These are phyloP conservation scores for Davidsoniella neocaledoniae DNA, from an alignment of 2,329 filamentous ascomycete genomes.

Conservation along the genomic window DNA sequence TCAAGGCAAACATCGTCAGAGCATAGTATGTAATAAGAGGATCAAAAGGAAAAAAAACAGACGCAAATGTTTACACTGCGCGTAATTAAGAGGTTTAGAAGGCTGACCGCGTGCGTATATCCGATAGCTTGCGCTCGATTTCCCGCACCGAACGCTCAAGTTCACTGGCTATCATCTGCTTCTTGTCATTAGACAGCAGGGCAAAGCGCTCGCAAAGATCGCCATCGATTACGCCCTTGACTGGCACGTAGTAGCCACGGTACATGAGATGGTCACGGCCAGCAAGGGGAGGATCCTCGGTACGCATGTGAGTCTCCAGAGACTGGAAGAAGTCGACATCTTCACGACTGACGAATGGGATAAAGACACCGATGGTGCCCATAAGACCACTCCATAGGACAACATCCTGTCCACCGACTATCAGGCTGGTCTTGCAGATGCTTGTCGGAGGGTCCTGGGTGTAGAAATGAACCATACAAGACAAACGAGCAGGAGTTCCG, in stretches of 20 bases:
- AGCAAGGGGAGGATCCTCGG: constrained; percentile 72
- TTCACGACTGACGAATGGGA: constrained; percentile 81
- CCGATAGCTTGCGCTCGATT: constrained; percentile 89
- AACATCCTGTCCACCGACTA: constrained; percentile 81
- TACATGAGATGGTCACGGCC: constrained; percentile 94
- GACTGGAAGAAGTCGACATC: constrained; percentile 97
- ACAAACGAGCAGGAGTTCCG: constrained; percentile 69
- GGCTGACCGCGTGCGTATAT: constrained; percentile 41
- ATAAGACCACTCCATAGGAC: constrained; percentile 88
- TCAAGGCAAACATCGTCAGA: background rate
- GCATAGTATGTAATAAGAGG: background rate
- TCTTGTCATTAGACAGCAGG: constrained; percentile 69
- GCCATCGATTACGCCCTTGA: constrained; percentile 92
- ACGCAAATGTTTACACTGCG: background rate
- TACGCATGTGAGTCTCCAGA: constrained; percentile 73
- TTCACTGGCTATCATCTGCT: constrained; percentile 87
- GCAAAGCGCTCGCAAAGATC: constrained; percentile 90
- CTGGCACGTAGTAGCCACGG: constrained; percentile 84
- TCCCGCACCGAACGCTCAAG: constrained; percentile 79
- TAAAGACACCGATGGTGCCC: constrained; percentile 81
- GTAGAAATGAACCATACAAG: constrained; percentile 76
- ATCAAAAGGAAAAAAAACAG: constrained; percentile 17
- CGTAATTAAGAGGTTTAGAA: constrained; percentile 25
- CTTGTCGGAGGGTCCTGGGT: constrained; percentile 84
- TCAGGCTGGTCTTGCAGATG: constrained; percentile 74